Evolutionary conservation across 768 basidiomycete genomes (phyloP).

Genomic region (Epithele typhae): DNA sequence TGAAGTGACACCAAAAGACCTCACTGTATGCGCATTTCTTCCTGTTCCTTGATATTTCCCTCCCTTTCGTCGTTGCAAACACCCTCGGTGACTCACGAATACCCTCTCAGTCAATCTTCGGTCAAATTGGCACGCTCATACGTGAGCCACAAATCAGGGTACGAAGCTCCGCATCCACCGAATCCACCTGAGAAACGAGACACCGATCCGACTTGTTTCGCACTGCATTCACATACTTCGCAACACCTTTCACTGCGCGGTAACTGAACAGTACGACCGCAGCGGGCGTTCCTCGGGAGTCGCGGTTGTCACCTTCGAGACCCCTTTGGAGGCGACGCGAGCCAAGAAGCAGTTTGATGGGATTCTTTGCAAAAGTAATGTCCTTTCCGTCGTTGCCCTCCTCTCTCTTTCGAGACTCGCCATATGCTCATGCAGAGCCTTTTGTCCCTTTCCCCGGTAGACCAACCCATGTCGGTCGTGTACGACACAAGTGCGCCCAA

Average conservation of each 20-base stretch:
- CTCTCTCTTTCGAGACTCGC: not conserved
- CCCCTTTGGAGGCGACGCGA: conserved; percentile 67
- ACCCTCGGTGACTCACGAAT: not conserved
- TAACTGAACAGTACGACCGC: conserved; percentile 75
- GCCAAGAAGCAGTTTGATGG: conserved; percentile 86
- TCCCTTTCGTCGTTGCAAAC: not conserved
- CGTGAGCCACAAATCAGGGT: conserved; percentile 94
- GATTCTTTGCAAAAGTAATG: conserved; percentile 79
- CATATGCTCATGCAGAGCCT: no score
- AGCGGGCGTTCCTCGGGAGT: conserved; percentile 89
- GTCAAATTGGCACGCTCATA: conserved; percentile 86
- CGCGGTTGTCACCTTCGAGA: conserved; percentile 79
- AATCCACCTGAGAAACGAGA: conserved; percentile 51
- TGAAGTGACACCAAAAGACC: conserved; percentile 84
- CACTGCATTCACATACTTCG: conserved; percentile 35
- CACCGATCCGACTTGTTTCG: conserved; percentile 39
- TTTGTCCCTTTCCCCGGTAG: conserved; percentile 31
- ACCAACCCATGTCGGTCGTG: conserved; percentile 72
- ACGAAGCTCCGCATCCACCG: conserved; percentile 53
- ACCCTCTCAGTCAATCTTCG: conserved; percentile 70
- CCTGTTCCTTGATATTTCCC: conserved; percentile 1
- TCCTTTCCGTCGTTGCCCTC: conserved; percentile 1
- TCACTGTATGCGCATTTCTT: conserved; percentile 55
- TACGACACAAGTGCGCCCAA: conserved; percentile 46
- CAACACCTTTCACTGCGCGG: conserved; percentile 1